Evolutionary conservation across 805 yeast species (phyloP).

Genomic region (Pichia nanzhaoensis): DNA sequence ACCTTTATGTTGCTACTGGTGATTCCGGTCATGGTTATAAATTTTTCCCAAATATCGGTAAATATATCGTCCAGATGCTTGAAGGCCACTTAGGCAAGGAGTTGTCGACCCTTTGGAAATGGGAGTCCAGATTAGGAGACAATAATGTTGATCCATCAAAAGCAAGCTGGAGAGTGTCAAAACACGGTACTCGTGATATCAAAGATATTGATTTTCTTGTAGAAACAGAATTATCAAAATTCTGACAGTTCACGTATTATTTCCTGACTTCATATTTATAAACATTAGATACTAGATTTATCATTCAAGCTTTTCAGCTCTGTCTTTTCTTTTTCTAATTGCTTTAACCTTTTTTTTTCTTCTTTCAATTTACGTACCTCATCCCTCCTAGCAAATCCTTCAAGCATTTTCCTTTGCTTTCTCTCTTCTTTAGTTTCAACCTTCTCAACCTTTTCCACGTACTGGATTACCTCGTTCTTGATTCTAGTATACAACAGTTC

Average conservation of each 20-base stretch:
- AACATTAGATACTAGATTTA: too few relatives aligned
- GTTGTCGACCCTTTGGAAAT: conserved; percentile 26
- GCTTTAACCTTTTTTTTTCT: conserved; percentile 11
- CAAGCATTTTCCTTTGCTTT: conserved; percentile 44
- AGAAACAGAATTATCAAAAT: conserved; percentile 8
- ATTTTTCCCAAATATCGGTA: conserved; percentile 39
- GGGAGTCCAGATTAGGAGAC: conserved; percentile 20
- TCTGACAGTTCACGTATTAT: background rate
- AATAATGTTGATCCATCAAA: conserved; percentile 18
- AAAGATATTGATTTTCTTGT: conserved; percentile 13
- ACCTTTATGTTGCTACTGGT: conserved; percentile 36
- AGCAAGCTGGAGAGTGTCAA: conserved; percentile 21
- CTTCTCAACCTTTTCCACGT: background rate
- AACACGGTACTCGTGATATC: conserved; percentile 12
- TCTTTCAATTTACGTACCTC: conserved; percentile 18
- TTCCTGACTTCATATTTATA: background rate
- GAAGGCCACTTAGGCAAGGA: conserved; percentile 24
- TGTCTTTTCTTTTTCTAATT: background rate
- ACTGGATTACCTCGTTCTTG: conserved; percentile 24
- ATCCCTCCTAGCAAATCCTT: conserved; percentile 37
- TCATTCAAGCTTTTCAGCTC: too few relatives aligned
- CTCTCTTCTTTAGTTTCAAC: conserved; percentile 54
- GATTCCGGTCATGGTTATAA: conserved; percentile 42
- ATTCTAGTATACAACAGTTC: conserved; percentile 40
- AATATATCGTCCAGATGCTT: conserved; percentile 30